A percentile compares a stretch with the other conserved stretches of the same genome.
These are phyloP conservation scores for Penicillium hesseltinei DNA, from an alignment of 2,329 filamentous ascomycete genomes.

Conservation along the genomic window DNA sequence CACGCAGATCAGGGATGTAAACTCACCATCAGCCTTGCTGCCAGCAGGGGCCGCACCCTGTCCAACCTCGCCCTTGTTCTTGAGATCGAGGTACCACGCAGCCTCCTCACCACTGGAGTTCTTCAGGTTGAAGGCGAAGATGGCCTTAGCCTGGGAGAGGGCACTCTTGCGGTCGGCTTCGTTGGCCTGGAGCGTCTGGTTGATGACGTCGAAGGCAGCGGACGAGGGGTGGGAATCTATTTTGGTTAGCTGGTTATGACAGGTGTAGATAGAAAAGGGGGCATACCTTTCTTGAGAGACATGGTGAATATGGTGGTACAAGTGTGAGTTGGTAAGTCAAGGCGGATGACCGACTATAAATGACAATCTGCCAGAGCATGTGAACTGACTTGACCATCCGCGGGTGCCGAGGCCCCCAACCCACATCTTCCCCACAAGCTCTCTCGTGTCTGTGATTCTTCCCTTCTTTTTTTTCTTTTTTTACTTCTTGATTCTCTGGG, in stretches of 20 bases:
- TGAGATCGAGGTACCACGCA: constrained; percentile 94
- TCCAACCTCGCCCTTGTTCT: constrained; percentile 79
- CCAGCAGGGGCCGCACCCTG: constrained; percentile 67
- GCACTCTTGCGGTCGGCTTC: constrained; percentile 78
- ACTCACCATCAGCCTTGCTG: constrained; percentile 77
- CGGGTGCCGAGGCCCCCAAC: constrained; percentile 21
- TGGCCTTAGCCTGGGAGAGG: constrained; percentile 79
- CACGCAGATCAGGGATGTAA: not conserved
- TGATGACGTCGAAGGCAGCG: constrained; percentile 85
- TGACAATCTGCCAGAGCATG: constrained; percentile 24
- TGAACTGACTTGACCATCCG: constrained; percentile 17
- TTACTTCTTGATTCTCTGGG: not conserved
- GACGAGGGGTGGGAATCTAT: constrained; percentile 84
- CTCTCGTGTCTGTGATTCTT: constrained; percentile 1
- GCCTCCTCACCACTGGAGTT: constrained; percentile 76
- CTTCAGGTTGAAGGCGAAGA: constrained; percentile 92
- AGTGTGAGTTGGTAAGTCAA: not conserved
- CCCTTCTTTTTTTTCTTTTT: not conserved
- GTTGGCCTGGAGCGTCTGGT: constrained; percentile 64
- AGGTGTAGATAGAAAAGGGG: not conserved
- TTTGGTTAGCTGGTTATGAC: not conserved
- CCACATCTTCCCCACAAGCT: constrained; percentile 8
- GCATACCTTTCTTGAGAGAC: constrained; percentile 70
- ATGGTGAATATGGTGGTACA: constrained; percentile 49
- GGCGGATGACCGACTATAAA: constrained; percentile 23